phyloP scores from a whole-genome alignment of 1,284 basidiomycete species.

The Heterobasidion annosum region DNA sequence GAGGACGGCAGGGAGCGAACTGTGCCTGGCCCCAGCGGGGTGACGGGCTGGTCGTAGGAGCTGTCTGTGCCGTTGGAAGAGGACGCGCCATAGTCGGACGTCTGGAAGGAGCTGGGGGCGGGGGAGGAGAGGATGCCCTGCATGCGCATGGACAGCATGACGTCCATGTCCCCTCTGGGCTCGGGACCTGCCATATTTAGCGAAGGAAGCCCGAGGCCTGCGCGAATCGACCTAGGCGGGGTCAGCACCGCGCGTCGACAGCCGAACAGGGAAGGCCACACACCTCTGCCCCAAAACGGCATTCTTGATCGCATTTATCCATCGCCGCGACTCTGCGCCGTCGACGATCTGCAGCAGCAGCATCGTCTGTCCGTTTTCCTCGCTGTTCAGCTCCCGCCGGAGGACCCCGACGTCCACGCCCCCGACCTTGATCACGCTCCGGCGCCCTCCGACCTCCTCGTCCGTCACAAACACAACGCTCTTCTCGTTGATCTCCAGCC shows the following conservation, averaged over 20 bases:
- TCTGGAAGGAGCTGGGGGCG: no score
- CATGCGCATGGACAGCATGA: constrained; percentile 70
- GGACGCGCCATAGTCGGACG: neutral
- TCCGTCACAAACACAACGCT: constrained; percentile 68
- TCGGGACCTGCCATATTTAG: constrained; percentile 37
- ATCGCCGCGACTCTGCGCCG: constrained; percentile 51
- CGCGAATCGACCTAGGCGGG: constrained; percentile 46
- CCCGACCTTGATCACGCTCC: constrained; percentile 57
- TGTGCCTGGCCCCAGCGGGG: constrained; percentile 2
- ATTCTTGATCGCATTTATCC: constrained; percentile 66
- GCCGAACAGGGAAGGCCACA: constrained; percentile 1
- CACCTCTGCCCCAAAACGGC: constrained; percentile 65
- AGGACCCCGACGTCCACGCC: constrained; percentile 47
- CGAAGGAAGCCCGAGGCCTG: constrained; percentile 46
- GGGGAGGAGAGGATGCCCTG: constrained; percentile 39
- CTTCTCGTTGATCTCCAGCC: constrained; percentile 64
- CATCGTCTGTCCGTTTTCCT: constrained; percentile 42
- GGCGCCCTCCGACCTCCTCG: constrained; percentile 53
- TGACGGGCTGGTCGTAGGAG: constrained; percentile 1
- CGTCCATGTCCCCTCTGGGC: constrained; percentile 70
- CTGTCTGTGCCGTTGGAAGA: neutral
- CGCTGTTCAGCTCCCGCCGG: constrained; percentile 35
- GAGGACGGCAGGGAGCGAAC: constrained; percentile 9
- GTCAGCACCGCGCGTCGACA: constrained; percentile 1
- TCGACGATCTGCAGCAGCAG: constrained; percentile 64